Percentiles rank a stretch among this genome's conserved stretches.
Evolutionary conservation across 1,284 basidiomycete genomes (phyloP).

Genomic region (Coriolopsis trogii): DNA sequence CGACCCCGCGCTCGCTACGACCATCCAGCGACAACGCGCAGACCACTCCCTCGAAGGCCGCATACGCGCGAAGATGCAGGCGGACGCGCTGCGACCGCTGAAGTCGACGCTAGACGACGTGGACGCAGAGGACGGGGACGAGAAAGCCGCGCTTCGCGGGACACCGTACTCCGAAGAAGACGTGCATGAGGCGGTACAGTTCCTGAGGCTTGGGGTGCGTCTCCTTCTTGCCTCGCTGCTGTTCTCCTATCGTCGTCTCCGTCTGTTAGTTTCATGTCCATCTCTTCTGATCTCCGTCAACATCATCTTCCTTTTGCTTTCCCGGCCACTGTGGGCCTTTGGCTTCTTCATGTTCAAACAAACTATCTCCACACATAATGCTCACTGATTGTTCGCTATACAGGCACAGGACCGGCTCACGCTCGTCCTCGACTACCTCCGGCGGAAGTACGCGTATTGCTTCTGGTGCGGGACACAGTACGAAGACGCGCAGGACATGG

Average conservation of each 20-base stretch:
- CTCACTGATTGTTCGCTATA: too few relatives aligned
- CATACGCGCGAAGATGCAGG: constrained; percentile 67
- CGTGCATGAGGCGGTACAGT: constrained; percentile 67
- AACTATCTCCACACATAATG: background rate
- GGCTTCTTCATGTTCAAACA: too few relatives aligned
- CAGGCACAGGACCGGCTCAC: constrained; percentile 73
- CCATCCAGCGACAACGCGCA: constrained; percentile 27
- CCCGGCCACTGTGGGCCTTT: too few relatives aligned
- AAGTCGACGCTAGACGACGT: constrained; percentile 37
- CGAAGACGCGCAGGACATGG: constrained; percentile 61
- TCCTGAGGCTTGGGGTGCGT: constrained; percentile 67
- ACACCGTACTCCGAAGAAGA: constrained; percentile 51
- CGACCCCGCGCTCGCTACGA: constrained; percentile 33
- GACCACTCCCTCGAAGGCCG: constrained; percentile 45
- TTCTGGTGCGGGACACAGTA: constrained; percentile 89
- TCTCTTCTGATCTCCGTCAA: background rate
- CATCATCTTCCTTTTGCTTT: background rate
- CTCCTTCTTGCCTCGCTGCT: too few relatives aligned
- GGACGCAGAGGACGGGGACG: constrained; percentile 34
- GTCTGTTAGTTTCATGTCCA: too few relatives aligned
- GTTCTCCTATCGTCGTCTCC: too few relatives aligned
- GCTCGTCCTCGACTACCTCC: constrained; percentile 73
- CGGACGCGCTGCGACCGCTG: constrained; percentile 64
- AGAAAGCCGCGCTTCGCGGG: constrained; percentile 27
- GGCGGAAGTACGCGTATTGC: constrained; percentile 73